phyloP scores from a whole-genome alignment of 1,139 yeast genomes.

The Suhomyces ambrosiae region DNA sequence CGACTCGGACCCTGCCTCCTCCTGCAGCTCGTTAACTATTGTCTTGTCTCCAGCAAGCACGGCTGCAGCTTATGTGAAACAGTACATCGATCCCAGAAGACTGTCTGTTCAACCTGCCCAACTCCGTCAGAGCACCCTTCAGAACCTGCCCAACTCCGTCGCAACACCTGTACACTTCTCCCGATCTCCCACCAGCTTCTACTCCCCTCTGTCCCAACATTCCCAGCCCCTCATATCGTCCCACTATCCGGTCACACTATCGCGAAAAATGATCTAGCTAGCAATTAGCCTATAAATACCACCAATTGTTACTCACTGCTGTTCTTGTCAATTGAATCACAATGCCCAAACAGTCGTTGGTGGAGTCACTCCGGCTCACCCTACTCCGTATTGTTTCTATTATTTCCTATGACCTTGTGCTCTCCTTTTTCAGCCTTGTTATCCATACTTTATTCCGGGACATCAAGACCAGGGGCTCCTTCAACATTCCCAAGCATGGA shows the following conservation, averaged over 20 bases:
- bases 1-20: too few relatives aligned
- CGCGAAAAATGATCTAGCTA: background rate
- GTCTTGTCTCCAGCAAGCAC: too few relatives aligned
- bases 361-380: background rate
- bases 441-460: conserved; percentile 49
- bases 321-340: background rate
- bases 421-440: conserved; percentile 39
- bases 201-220: background rate
- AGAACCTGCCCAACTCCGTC: too few relatives aligned
- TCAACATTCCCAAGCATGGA: conserved; percentile 42
- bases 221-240: background rate
- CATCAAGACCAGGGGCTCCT: conserved; percentile 42
- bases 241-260: background rate
- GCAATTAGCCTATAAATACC: background rate
- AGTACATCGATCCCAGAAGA: too few relatives aligned
- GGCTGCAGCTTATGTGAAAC: too few relatives aligned
- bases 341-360: background rate
- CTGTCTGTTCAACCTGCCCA: too few relatives aligned
- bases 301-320: background rate
- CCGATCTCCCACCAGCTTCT: too few relatives aligned
- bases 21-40: too few relatives aligned
- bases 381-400: conserved; percentile 2
- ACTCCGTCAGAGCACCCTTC: too few relatives aligned
- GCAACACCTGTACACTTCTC: too few relatives aligned
- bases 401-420: conserved; percentile 33